phyloP scores from a whole-genome alignment of 768 basidiomycete species.

The Termitomyces sp. region DNA sequence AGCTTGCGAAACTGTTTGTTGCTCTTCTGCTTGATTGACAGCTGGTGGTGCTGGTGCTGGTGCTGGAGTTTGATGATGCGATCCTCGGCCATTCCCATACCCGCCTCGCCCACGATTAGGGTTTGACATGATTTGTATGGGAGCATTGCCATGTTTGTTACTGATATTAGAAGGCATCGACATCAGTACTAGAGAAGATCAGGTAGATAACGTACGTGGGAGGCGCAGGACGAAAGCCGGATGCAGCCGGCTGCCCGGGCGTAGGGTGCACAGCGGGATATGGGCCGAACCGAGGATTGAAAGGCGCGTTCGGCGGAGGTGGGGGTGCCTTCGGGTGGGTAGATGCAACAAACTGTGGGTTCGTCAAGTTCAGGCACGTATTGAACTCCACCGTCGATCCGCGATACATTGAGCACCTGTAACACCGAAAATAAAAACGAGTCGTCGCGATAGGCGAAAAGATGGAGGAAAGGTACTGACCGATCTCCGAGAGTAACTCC shows the following conservation, averaged over 20 bases:
- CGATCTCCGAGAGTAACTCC: constrained; percentile 84
- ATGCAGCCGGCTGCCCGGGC: constrained; percentile 50
- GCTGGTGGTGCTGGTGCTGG: not conserved
- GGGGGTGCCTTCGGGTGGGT: constrained; percentile 61
- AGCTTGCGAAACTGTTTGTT: constrained; percentile 9
- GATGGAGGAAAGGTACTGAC: constrained; percentile 34
- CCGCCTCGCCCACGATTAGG: constrained; percentile 55
- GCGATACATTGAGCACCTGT: constrained; percentile 87
- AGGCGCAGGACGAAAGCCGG: constrained; percentile 66
- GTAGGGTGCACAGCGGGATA: constrained; percentile 57
- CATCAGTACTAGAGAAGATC: constrained; percentile 5
- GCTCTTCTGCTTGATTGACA: constrained; percentile 11
- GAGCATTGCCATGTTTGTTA: constrained; percentile 25
- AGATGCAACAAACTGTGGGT: constrained; percentile 81
- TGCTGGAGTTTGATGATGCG: constrained; percentile 18
- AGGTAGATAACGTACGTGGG: constrained; percentile 29
- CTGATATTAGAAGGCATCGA: not conserved
- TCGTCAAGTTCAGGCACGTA: constrained; percentile 84
- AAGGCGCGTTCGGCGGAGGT: constrained; percentile 48
- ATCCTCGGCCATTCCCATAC: constrained; percentile 33
- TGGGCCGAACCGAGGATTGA: constrained; percentile 69
- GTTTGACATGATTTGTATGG: constrained; percentile 75
- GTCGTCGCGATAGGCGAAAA: not conserved
- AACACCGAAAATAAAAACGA: not conserved
- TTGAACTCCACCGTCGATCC: constrained; percentile 87